Evolutionary conservation across 495 filamentous ascomycete species (phyloP).

Genomic region (Penicillium lagena): DNA sequence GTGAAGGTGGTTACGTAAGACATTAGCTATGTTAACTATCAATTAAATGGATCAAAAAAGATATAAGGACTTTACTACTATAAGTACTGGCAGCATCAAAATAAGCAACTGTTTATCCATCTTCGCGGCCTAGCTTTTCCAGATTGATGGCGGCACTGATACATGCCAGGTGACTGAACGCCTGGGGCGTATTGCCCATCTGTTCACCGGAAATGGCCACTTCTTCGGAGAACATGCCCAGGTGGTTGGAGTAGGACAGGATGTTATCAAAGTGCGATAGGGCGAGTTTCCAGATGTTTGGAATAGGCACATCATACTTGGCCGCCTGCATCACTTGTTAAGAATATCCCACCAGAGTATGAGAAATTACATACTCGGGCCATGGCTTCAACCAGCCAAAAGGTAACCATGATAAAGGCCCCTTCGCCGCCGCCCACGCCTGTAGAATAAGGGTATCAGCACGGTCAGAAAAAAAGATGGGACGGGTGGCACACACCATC

Average conservation of each 20-base stretch:
- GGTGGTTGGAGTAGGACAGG: slow-evolving; percentile 63
- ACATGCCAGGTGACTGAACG: slow-evolving; percentile 65
- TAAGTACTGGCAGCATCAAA: background rate
- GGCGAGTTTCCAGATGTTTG: slow-evolving; percentile 54
- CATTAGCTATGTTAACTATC: too few relatives aligned
- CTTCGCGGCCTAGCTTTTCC: slow-evolving; percentile 26
- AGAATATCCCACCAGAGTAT: background rate
- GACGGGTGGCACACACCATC: slow-evolving; percentile 45
- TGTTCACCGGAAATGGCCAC: slow-evolving; percentile 65
- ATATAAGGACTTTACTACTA: background rate
- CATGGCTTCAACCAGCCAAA: slow-evolving; percentile 73
- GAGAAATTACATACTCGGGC: slow-evolving; percentile 44
- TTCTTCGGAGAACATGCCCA: slow-evolving; percentile 72
- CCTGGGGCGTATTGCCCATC: slow-evolving; percentile 68
- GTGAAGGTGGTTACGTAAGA: too few relatives aligned
- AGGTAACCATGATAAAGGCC: slow-evolving; percentile 74
- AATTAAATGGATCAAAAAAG: slow-evolving; percentile 10
- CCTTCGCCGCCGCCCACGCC: slow-evolving; percentile 69
- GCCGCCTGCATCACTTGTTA: slow-evolving; percentile 15
- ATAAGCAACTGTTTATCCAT: background rate
- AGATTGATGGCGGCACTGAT: slow-evolving; percentile 70
- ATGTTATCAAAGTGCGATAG: slow-evolving; percentile 69
- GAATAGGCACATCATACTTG: slow-evolving; percentile 52
- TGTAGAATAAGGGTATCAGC: slow-evolving; percentile 23
- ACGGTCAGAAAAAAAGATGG: background rate